Evolutionary conservation across 2,329 filamentous ascomycete species (phyloP).

Genomic region (Blastomyces silverae): DNA sequence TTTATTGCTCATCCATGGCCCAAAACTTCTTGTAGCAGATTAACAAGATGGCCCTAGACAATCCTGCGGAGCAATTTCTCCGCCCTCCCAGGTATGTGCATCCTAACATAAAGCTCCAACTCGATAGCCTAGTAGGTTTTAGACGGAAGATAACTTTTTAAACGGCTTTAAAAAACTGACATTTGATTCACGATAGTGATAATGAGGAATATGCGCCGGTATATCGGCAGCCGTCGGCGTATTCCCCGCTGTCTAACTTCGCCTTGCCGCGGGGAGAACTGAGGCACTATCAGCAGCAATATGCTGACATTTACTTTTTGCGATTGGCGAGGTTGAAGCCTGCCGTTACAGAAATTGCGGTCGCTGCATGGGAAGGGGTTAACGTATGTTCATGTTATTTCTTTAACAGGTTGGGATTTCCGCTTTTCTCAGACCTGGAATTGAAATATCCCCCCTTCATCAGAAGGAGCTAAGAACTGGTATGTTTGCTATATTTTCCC

Average conservation of each 20-base stretch:
- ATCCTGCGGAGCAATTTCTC: conserved; percentile 25
- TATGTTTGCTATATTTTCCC: not conserved
- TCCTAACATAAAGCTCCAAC: not conserved
- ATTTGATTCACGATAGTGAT: conserved; percentile 20
- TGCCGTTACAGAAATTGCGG: conserved; percentile 65
- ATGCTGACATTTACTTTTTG: conserved; percentile 95
- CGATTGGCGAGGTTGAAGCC: conserved; percentile 83
- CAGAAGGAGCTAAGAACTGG: not conserved
- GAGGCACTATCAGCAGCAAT: conserved; percentile 84
- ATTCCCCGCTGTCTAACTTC: conserved; percentile 71
- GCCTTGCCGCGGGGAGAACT: conserved; percentile 57
- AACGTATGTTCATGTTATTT: conserved; percentile 40
- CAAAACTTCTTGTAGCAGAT: not conserved
- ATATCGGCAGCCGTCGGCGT: conserved; percentile 54
- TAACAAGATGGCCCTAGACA: conserved; percentile 13
- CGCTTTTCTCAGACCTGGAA: not conserved
- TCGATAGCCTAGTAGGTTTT: not conserved
- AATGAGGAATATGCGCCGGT: conserved; percentile 39
- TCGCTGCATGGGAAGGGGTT: conserved; percentile 68
- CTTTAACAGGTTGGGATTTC: conserved; percentile 2
- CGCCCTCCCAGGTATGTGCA: conserved; percentile 28
- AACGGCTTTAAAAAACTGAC: conserved; percentile 15
- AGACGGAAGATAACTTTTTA: not conserved
- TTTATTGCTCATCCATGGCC: not conserved
- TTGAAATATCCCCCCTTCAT: not conserved